A percentile compares a stretch with the other conserved stretches of the same genome.
Evolutionary conservation across 345 rosid genomes (phyloP).

Genomic region (Tarenaya hassleriana): DNA sequence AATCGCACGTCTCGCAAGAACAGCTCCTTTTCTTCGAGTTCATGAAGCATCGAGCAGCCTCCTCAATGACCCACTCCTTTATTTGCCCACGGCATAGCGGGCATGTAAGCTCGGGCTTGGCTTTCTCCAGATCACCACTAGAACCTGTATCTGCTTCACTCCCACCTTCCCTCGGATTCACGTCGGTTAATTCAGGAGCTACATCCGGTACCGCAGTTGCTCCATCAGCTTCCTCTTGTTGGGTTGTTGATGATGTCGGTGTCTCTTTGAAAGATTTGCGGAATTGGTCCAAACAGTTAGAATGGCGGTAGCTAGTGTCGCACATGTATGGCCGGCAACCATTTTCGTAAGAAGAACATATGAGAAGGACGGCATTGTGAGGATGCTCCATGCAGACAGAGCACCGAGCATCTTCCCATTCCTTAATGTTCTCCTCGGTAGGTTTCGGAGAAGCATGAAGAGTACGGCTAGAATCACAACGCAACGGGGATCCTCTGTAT

Average conservation of each 20-base stretch:
- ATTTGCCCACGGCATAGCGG: constrained; percentile 89
- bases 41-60: constrained; percentile 74
- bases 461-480: constrained; percentile 49
- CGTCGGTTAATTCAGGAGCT: constrained; percentile 28
- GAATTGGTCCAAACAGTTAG: constrained; percentile 92
- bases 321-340: constrained; percentile 98
- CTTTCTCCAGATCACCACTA: constrained; percentile 33
- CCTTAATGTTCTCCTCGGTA: constrained; percentile 53
- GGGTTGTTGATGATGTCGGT: constrained; percentile 21
- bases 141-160: constrained; percentile 21
- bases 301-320: constrained; percentile 93
- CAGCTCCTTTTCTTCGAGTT: constrained; percentile 80
- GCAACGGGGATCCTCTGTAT: constrained; percentile 49
- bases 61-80: constrained; percentile 70
- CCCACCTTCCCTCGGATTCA: constrained; percentile 24
- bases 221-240: constrained; percentile 31
- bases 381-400: constrained; percentile 99
- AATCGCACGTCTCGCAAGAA: constrained; percentile 77
- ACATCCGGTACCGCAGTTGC: constrained; percentile 13
- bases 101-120: constrained; percentile 50
- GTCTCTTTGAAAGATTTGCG: constrained; percentile 52
- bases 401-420: constrained; percentile 96
- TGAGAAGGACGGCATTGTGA: constrained; percentile 87
- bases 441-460: constrained; percentile 38
- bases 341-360: constrained; percentile 84